These are phyloP conservation scores for Starmerella davenportii DNA, from an alignment of 805 yeast genomes.

Conservation along the genomic window DNA sequence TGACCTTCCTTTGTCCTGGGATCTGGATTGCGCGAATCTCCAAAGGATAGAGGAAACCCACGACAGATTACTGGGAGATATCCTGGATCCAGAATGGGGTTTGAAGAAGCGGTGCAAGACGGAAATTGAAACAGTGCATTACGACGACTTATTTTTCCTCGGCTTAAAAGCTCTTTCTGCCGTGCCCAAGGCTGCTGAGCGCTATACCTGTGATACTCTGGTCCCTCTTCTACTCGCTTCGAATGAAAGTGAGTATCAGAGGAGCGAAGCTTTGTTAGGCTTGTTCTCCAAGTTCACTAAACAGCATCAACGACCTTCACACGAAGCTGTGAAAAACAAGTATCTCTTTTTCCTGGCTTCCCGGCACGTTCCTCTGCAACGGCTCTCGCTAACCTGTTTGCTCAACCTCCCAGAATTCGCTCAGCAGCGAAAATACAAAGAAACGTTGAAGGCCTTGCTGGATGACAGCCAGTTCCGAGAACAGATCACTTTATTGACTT, in stretches of 20 bases:
- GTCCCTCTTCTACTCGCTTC: conserved; percentile 36
- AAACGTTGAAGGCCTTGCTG: conserved; percentile 50
- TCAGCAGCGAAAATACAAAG: conserved; percentile 44
- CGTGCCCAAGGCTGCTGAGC: conserved; percentile 56
- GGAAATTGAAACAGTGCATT: conserved; percentile 3
- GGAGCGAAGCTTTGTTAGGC: conserved; percentile 29
- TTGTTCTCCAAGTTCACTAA: conserved; percentile 48
- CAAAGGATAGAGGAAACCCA: background rate
- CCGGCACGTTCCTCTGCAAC: conserved; percentile 45
- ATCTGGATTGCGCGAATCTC: background rate
- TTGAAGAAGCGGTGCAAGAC: background rate
- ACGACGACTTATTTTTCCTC: conserved; percentile 30
- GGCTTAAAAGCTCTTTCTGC: conserved; percentile 38
- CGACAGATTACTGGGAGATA: background rate
- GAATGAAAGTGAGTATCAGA: conserved; percentile 7
- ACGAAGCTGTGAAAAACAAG: conserved; percentile 36
- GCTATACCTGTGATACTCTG: conserved; percentile 32
- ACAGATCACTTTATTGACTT: conserved; percentile 49
- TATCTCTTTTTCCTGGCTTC: conserved; percentile 43
- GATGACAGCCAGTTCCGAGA: conserved; percentile 77
- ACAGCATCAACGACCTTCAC: conserved; percentile 35
- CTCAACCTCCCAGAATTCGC: conserved; percentile 31
- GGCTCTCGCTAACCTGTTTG: conserved; percentile 50
- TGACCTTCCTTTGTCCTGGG: background rate
- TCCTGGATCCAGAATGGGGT: background rate